phyloP scores from a whole-genome alignment of 2,329 filamentous ascomycete species.

The Hortaea sp. region DNA sequence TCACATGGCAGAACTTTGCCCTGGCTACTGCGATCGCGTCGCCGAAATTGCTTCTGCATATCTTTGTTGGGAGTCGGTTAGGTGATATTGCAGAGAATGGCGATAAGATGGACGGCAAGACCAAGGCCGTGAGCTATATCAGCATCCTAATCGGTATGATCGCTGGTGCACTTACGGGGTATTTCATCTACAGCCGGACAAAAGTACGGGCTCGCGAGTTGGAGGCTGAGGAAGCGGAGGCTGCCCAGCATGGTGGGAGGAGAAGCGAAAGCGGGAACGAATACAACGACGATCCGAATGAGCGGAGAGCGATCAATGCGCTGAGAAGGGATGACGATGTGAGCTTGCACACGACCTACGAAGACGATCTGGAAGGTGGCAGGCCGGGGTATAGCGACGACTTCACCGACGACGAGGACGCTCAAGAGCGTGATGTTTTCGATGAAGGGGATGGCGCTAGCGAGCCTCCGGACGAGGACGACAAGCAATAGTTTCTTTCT shows the following conservation, averaged over 20 bases:
- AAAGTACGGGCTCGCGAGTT: constrained; percentile 39
- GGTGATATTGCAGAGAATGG: constrained; percentile 73
- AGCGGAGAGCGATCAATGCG: constrained; percentile 28
- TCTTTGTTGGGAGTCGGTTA: constrained; percentile 81
- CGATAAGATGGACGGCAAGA: constrained; percentile 68
- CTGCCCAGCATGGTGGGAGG: constrained; percentile 13
- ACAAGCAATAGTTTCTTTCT: not conserved
- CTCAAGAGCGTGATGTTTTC: constrained; percentile 35
- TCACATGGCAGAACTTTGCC: constrained; percentile 65
- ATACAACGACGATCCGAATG: constrained; percentile 37
- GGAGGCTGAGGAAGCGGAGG: constrained; percentile 36
- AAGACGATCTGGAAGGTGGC: constrained; percentile 38
- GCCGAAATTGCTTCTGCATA: constrained; percentile 82
- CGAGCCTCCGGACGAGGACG: not conserved
- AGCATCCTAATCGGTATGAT: constrained; percentile 64
- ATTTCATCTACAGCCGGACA: constrained; percentile 67
- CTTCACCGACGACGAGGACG: constrained; percentile 33
- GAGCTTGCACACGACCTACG: constrained; percentile 42
- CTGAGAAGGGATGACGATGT: constrained; percentile 43
- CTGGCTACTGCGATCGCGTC: constrained; percentile 71
- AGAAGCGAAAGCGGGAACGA: constrained; percentile 22
- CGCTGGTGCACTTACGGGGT: constrained; percentile 66
- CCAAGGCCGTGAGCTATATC: constrained; percentile 73
- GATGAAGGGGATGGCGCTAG: constrained; percentile 31
- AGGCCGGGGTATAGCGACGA: constrained; percentile 31